Evolutionary conservation across 306 rosid genomes (phyloP), one percentile per base, ranked within the genome.

Genomic region (Cicer yamashitae): DNA sequence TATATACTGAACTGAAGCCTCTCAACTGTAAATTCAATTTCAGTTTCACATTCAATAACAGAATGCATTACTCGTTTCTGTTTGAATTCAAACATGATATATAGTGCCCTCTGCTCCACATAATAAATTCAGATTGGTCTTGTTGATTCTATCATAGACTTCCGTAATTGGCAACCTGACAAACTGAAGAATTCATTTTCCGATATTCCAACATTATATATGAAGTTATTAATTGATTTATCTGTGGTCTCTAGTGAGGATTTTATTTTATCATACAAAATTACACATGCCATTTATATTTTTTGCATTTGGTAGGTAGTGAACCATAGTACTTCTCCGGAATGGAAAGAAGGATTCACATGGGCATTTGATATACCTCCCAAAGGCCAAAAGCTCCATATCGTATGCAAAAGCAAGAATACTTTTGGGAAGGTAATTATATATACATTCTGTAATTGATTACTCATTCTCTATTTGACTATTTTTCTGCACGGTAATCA

Each of bases 301-400:
- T 81, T 78, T 59, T 80, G 65, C 69, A 65, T 64, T 70, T 81
- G 10, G 67, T 76, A 94, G 98, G 96, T 94, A 2, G 94, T 94
- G 80, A 91, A 85, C 88, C 97, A 89, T 64, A 89, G 89, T 81
- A 86, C 86, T 44, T 89, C 91, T 51, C 98, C 98, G 13, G 98
- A 94, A 82, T 94, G 98, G 98, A 87, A 94, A 78, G 98, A 94
- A 91, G 96, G 98, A 25, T 94, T 94, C 89, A 90, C 93, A 0
- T 94, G 98, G 98, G 97, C 88, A 53, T 94, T 91, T 74, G 97
- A 94, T 75, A 96, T 90, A 41, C 98, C 98, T 79, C 97, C 97
- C 22, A 94, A 91, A 87, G 97, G 98, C 79, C 98, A 94, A 75
- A 94, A 91, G 79, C 91, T 94, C 72, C 91, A 94, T 71, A 91